These are phyloP conservation scores for Carnegiea gigantea DNA, from an alignment of 179 eudicot species.

Conservation along the genomic window DNA sequence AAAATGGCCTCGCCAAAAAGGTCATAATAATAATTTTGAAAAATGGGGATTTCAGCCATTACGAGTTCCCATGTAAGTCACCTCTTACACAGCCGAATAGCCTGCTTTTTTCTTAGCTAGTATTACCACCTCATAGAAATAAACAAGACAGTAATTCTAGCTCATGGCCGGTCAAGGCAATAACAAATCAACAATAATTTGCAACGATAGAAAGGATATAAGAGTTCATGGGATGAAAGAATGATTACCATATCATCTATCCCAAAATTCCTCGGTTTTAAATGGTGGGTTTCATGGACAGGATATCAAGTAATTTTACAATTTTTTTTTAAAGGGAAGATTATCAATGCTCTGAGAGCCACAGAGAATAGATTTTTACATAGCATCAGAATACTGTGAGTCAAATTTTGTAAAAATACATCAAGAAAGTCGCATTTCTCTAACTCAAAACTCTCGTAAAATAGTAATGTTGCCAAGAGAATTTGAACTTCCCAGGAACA, in stretches of 20 bases:
- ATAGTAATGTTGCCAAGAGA: background rate
- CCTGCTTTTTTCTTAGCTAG: background rate
- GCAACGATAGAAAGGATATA: too few relatives aligned
- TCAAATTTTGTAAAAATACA: background rate
- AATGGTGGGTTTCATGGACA: background rate
- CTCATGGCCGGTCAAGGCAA: background rate
- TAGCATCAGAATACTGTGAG: background rate
- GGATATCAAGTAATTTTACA: background rate
- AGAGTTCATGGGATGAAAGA: too few relatives aligned
- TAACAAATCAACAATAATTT: background rate
- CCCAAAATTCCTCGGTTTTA: background rate
- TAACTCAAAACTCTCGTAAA: background rate
- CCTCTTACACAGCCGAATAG: background rate
- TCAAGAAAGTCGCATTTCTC: background rate
- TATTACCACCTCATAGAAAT: background rate
- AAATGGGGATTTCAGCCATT: background rate
- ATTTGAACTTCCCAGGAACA: background rate
- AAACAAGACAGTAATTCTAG: too few relatives aligned
- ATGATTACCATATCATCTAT: too few relatives aligned
- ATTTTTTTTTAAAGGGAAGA: background rate
- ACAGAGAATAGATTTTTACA: background rate
- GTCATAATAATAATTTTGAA: background rate
- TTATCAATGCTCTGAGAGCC: background rate
- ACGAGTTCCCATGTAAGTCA: background rate
- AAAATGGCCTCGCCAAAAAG: background rate